These are phyloP conservation scores for Inga oerstediana DNA, from an alignment of 306 rosid genomes.

Conservation along the genomic window DNA sequence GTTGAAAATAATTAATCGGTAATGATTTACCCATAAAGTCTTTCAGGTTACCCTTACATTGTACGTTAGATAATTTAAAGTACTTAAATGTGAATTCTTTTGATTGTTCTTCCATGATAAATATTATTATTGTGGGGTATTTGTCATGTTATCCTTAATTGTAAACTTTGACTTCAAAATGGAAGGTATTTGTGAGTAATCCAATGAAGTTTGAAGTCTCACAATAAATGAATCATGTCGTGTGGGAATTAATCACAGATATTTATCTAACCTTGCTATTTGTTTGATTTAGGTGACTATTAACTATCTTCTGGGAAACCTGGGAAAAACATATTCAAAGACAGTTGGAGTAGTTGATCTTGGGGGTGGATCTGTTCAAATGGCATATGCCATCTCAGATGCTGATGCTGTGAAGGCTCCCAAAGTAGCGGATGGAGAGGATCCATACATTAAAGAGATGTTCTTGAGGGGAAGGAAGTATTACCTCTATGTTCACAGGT, in stretches of 20 bases:
- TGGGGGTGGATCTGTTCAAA: conserved; percentile 98
- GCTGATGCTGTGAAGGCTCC: conserved; percentile 72
- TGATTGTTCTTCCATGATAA: not conserved
- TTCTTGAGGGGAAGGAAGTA: conserved; percentile 72
- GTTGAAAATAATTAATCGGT: not conserved
- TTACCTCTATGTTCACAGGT: conserved; percentile 95
- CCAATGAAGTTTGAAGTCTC: conserved; percentile 10
- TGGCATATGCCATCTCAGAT: conserved; percentile 93
- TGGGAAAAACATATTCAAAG: conserved; percentile 70
- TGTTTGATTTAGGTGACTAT: conserved; percentile 72
- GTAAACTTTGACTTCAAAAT: not conserved
- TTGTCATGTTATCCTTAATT: not conserved
- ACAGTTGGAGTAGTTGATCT: conserved; percentile 96
- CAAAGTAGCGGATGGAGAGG: conserved; percentile 54
- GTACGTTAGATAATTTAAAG: not conserved
- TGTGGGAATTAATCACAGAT: not conserved
- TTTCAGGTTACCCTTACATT: not conserved
- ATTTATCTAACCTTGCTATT: conserved; percentile 32
- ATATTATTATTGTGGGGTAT: not conserved
- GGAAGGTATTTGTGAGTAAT: not conserved
- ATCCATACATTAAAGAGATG: conserved; percentile 72
- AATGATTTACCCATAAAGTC: not conserved
- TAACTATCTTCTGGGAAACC: conserved; percentile 79
- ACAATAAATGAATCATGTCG: not conserved
- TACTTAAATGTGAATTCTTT: not conserved